Evolutionary conservation across 2,329 filamentous ascomycete genomes (phyloP).

Genomic region (Mycosphaerella arachidis): DNA sequence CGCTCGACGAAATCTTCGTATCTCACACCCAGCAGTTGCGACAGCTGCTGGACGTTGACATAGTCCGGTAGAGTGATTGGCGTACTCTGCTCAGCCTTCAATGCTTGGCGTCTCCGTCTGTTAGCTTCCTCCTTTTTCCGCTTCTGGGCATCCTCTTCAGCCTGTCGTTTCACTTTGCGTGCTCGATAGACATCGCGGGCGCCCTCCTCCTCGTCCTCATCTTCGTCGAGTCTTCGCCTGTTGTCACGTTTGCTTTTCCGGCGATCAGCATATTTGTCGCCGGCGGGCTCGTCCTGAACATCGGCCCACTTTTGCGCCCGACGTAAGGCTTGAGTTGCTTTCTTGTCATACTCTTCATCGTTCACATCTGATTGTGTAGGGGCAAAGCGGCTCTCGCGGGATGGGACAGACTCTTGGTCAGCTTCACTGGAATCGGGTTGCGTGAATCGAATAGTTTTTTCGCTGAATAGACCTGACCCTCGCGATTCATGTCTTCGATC

Average conservation of each 20-base stretch:
- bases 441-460: not conserved
- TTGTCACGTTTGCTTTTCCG: constrained; percentile 15
- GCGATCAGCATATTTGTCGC: constrained; percentile 9
- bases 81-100: constrained; percentile 41
- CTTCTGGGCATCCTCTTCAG: constrained; percentile 18
- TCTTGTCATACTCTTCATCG: not conserved
- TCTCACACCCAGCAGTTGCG: constrained; percentile 67
- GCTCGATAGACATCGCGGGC: constrained; percentile 25
- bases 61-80: constrained; percentile 81
- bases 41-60: constrained; percentile 81
- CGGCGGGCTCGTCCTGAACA: constrained; percentile 17
- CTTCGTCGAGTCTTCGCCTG: constrained; percentile 23
- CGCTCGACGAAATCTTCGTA: constrained; percentile 67
- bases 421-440: not conserved
- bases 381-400: not conserved
- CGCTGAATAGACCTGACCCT: not conserved
- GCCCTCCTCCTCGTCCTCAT: constrained; percentile 26
- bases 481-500: not conserved
- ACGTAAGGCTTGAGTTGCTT: not conserved
- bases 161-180: constrained; percentile 21
- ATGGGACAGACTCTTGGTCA: not conserved
- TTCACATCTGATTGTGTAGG: not conserved
- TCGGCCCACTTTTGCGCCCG: constrained; percentile 13
- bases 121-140: constrained; percentile 21
- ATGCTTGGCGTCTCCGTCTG: constrained; percentile 24